Conservation (phyloP, 257 asterid genomes). For the Dorcoceras hygrometricum region DNA sequence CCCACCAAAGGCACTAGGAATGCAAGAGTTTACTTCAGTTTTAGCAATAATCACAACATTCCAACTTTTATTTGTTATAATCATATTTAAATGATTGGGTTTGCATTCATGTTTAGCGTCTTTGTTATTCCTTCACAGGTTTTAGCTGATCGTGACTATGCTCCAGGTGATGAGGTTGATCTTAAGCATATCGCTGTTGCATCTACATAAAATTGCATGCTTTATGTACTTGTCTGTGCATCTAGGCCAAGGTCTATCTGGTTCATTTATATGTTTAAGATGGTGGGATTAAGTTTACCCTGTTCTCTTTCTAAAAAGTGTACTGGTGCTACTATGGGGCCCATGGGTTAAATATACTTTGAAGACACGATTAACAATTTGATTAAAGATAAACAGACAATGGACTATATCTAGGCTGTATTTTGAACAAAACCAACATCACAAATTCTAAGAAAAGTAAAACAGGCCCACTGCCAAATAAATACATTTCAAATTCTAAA, state of each 20-base stretch:
- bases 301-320: not conserved
- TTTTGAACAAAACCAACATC: too few relatives aligned
- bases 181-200: not conserved
- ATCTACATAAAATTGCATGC: not conserved
- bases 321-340: not conserved
- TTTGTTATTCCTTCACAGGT: slow-evolving; percentile 38
- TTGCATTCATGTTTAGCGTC: slow-evolving; percentile 1
- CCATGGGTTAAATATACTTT: not conserved
- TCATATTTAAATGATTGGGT: not conserved
- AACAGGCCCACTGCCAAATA: too few relatives aligned
- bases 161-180: slow-evolving; percentile 72
- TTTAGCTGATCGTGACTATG: slow-evolving; percentile 62
- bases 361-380: not conserved
- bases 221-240: not conserved
- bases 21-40: not conserved
- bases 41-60: not conserved
- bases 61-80: not conserved
- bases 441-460: too few relatives aligned
- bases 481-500: too few relatives aligned
- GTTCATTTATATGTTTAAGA: slow-evolving; percentile 1
- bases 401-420: not conserved
- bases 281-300: not conserved
- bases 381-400: too few relatives aligned
- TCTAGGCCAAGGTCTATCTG: not conserved
- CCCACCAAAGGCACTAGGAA: not conserved